Conservation (phyloP, 495 filamentous ascomycete genomes). For the Neurospora sp. region DNA sequence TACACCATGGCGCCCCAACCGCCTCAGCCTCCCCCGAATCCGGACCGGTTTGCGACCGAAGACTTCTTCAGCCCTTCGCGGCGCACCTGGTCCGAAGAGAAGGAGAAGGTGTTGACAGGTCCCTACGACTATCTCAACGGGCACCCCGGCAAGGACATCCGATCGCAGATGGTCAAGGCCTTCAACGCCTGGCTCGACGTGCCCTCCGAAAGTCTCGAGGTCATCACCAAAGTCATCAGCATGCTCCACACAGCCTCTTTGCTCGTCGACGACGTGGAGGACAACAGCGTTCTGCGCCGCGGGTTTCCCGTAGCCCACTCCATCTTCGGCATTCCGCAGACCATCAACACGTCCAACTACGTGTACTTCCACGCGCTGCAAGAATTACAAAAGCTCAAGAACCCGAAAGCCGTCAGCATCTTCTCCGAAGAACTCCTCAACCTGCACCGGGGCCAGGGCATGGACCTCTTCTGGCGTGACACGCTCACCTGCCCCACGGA, state of each 20-base stretch:
- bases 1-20: slow-evolving; percentile 20
- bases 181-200: slow-evolving; percentile 89
- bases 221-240: slow-evolving; percentile 79
- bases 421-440: slow-evolving; percentile 87
- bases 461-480: slow-evolving; percentile 97
- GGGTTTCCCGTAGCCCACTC: slow-evolving; percentile 86
- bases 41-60: slow-evolving; percentile 35
- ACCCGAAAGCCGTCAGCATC: slow-evolving; percentile 59
- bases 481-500: slow-evolving; percentile 86
- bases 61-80: slow-evolving; percentile 30
- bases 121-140: slow-evolving; percentile 82
- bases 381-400: slow-evolving; percentile 66
- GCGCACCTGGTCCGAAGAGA: slow-evolving; percentile 54
- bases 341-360: slow-evolving; percentile 96
- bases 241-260: slow-evolving; percentile 94
- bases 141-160: slow-evolving; percentile 87
- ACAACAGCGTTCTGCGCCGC: slow-evolving; percentile 71
- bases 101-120: slow-evolving; percentile 69
- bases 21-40: slow-evolving; percentile 28
- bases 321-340: slow-evolving; percentile 92
- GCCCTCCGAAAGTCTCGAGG: slow-evolving; percentile 59
- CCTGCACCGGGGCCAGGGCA: slow-evolving; percentile 90
- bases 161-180: slow-evolving; percentile 71
- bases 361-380: slow-evolving; percentile 87
- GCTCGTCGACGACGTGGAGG: slow-evolving; percentile 87